A percentile compares a stretch with the other conserved stretches of the same genome.
These are phyloP conservation scores for Penicillium flavigenum DNA, from an alignment of 495 filamentous ascomycete genomes.

Conservation along the genomic window DNA sequence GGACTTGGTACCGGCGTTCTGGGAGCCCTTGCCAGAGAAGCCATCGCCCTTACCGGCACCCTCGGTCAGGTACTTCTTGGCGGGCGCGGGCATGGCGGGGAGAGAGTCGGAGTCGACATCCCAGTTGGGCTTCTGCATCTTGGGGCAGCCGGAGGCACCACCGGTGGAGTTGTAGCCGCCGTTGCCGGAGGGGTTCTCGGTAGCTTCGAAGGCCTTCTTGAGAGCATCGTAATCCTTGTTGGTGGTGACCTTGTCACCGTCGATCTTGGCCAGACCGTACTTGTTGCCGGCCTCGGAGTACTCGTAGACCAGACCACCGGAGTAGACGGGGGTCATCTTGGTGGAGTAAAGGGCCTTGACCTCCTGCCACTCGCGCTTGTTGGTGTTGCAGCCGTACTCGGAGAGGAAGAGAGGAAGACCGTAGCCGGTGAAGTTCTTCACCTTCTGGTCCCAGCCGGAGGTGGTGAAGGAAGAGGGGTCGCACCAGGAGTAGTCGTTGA, in stretches of 20 bases:
- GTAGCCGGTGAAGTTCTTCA: constrained; percentile 85
- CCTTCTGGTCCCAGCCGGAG: constrained; percentile 90
- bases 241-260: constrained; percentile 53
- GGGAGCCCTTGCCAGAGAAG: constrained; percentile 69
- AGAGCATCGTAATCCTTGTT: constrained; percentile 67
- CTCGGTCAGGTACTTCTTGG: constrained; percentile 64
- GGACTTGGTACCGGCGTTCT: constrained; percentile 62
- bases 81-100: constrained; percentile 71
- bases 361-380: constrained; percentile 79
- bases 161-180: constrained; percentile 75
- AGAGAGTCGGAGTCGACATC: constrained; percentile 65
- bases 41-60: constrained; percentile 74
- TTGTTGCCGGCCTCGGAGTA: constrained; percentile 75
- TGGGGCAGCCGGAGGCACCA: constrained; percentile 66
- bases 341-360: constrained; percentile 74
- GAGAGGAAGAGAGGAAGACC: constrained; percentile 93
- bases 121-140: constrained; percentile 62
- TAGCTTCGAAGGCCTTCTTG: constrained; percentile 60
- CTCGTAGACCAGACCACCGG: constrained; percentile 94
- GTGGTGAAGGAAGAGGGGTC: constrained; percentile 70
- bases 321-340: constrained; percentile 90
- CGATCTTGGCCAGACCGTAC: constrained; percentile 77
- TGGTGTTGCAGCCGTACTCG: constrained; percentile 87
- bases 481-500: constrained; percentile 99
- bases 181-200: constrained; percentile 65